Evolutionary conservation across 78 protist genomes (phyloP).

Genomic region (Speleostelium caveatum): DNA sequence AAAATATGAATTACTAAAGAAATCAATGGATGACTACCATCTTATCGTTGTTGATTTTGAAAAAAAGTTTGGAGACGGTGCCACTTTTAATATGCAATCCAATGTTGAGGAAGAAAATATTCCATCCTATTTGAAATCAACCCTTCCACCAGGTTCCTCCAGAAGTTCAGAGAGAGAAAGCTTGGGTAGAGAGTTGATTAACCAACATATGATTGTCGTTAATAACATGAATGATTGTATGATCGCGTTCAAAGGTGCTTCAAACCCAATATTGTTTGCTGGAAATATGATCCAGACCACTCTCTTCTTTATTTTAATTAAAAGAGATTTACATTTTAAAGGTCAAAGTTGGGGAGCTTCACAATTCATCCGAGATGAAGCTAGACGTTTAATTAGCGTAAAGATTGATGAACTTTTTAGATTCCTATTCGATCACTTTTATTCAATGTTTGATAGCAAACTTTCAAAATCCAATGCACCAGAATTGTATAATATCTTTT

Average conservation of each 20-base stretch:
- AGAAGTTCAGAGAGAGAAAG: neutral
- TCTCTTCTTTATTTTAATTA: neutral
- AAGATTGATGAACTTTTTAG: too few relatives aligned
- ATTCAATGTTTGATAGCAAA: too few relatives aligned
- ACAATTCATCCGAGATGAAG: too few relatives aligned
- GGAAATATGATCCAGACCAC: neutral
- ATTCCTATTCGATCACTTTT: neutral
- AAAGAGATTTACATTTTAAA: neutral
- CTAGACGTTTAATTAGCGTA: too few relatives aligned
- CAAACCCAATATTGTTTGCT: neutral
- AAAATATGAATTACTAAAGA: neutral
- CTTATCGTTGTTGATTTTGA: neutral
- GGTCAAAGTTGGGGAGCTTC: constrained; percentile 1
- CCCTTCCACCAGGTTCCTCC: neutral
- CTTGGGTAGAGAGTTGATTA: neutral
- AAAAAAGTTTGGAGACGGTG: neutral
- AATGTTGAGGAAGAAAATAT: neutral
- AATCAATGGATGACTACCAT: neutral
- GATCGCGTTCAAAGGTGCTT: neutral
- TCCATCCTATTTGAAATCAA: neutral
- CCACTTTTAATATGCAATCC: too few relatives aligned
- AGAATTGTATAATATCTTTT: constrained; percentile 1
- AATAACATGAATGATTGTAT: neutral
- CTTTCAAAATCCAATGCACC: neutral
- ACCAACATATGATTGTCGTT: neutral